phyloP scores from a whole-genome alignment of 2,329 filamentous ascomycete species.

The Microthyrium microscopicum region DNA sequence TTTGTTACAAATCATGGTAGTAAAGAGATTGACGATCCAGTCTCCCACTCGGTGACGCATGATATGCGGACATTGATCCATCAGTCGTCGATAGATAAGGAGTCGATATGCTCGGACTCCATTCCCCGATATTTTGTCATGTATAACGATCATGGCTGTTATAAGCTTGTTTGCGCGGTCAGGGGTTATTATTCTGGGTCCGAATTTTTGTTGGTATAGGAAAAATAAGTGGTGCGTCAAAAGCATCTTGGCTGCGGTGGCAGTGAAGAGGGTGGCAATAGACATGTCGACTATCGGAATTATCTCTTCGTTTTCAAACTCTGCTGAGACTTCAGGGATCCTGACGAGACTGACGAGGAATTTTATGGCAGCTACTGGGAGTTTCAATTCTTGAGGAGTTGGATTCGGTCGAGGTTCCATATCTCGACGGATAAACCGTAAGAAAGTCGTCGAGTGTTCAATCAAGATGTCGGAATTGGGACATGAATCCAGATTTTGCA shows the following conservation, averaged over 20 bases:
- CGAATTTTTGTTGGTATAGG: not conserved
- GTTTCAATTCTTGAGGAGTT: not conserved
- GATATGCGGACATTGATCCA: constrained; percentile 50
- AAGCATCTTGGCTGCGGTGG: not conserved
- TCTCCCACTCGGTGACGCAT: constrained; percentile 55
- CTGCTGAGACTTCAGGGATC: no score
- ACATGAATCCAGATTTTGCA: not conserved
- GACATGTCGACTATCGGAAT: not conserved
- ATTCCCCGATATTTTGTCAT: not conserved
- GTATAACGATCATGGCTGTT: not conserved
- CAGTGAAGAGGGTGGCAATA: not conserved
- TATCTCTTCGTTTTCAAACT: no score
- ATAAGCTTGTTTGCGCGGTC: not conserved
- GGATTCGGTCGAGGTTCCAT: not conserved
- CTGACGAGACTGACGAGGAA: constrained; percentile 63
- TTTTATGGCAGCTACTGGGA: constrained; percentile 39
- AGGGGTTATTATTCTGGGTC: not conserved
- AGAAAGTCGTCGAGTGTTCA: not conserved
- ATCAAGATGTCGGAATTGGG: not conserved
- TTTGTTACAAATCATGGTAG: constrained; percentile 59
- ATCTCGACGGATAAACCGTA: not conserved
- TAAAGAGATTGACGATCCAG: constrained; percentile 73
- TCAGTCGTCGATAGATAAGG: constrained; percentile 59
- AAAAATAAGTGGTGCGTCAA: not conserved
- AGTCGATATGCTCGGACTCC: constrained; percentile 41